Evolutionary conservation across 2,329 filamentous ascomycete species (phyloP).

Genomic region (Fusarium cicatricum): DNA sequence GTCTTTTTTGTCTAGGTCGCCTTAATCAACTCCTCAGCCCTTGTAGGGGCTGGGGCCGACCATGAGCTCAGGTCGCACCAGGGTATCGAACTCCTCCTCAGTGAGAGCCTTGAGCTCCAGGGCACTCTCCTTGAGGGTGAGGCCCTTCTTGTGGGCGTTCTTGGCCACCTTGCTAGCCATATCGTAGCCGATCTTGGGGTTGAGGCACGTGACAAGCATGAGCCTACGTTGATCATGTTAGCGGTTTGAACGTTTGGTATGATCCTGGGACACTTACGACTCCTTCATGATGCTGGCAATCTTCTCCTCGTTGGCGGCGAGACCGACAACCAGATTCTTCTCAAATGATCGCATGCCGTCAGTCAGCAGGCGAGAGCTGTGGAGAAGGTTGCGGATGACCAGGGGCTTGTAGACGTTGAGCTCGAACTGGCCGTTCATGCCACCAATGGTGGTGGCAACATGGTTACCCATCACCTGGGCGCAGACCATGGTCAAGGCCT

Average conservation of each 20-base stretch:
- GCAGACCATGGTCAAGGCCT: conserved; percentile 97
- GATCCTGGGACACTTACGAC: conserved; percentile 67
- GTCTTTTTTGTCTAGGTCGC: neutral
- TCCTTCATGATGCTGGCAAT: conserved; percentile 92
- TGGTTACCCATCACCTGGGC: conserved; percentile 98
- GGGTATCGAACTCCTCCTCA: conserved; percentile 85
- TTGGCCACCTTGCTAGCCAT: conserved; percentile 98
- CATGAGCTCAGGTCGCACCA: conserved; percentile 96
- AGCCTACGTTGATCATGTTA: conserved; percentile 63
- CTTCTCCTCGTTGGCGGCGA: conserved; percentile 93
- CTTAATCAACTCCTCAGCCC: conserved; percentile 37
- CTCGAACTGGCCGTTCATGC: conserved; percentile 98
- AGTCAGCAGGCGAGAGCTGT: conserved; percentile 86
- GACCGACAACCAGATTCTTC: conserved; percentile 87
- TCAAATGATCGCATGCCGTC: conserved; percentile 97
- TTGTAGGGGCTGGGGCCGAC: conserved; percentile 77
- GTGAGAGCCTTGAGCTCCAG: conserved; percentile 92
- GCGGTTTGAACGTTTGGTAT: neutral
- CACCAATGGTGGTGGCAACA: conserved; percentile 89
- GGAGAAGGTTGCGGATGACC: conserved; percentile 92
- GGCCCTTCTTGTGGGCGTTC: conserved; percentile 98
- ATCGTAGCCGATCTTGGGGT: conserved; percentile 97
- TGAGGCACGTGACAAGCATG: conserved; percentile 98
- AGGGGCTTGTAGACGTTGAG: conserved; percentile 99
- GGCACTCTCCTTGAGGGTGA: conserved; percentile 91